phyloP scores from a whole-genome alignment of 176 grass and related monocot genomes.

The Stipa capillata region DNA sequence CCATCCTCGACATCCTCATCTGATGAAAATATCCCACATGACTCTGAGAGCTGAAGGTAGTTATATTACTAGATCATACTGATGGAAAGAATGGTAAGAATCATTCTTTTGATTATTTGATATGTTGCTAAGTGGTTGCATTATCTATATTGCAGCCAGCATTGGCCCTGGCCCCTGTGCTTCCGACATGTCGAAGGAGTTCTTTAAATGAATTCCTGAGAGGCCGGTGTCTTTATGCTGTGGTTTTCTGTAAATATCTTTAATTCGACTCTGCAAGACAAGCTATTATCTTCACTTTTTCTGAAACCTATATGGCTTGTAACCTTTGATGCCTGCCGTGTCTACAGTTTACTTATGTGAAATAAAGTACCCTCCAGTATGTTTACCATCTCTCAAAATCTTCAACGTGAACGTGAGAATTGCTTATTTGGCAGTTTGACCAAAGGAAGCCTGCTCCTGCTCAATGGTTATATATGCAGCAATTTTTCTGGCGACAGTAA shows the following conservation, averaged over 20 bases:
- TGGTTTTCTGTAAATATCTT: conserved; percentile 48
- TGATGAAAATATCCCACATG: conserved; percentile 27
- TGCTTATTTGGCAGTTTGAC: neutral
- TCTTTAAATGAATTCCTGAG: neutral
- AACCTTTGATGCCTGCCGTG: conserved; percentile 8
- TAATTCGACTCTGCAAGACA: conserved; percentile 2
- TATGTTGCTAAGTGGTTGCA: neutral
- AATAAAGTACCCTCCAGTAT: conserved; percentile 27
- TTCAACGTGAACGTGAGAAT: neutral
- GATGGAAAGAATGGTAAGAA: neutral
- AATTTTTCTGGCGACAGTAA: neutral
- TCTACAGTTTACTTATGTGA: conserved; percentile 13
- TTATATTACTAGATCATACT: neutral
- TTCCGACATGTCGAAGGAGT: conserved; percentile 16
- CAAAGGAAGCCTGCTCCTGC: neutral
- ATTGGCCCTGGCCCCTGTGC: neutral
- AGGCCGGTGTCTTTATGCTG: conserved; percentile 13
- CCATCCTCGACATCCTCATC: conserved; percentile 10
- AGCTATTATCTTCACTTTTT: conserved; percentile 16
- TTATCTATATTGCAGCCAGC: conserved; percentile 29
- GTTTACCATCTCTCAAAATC: too few relatives aligned
- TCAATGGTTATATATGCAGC: neutral
- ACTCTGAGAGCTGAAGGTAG: conserved; percentile 34
- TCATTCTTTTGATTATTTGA: neutral
- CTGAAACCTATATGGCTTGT: conserved; percentile 30